These are phyloP conservation scores for Penicillium sp. DNA, from an alignment of 2,329 filamentous ascomycete genomes.

Conservation along the genomic window DNA sequence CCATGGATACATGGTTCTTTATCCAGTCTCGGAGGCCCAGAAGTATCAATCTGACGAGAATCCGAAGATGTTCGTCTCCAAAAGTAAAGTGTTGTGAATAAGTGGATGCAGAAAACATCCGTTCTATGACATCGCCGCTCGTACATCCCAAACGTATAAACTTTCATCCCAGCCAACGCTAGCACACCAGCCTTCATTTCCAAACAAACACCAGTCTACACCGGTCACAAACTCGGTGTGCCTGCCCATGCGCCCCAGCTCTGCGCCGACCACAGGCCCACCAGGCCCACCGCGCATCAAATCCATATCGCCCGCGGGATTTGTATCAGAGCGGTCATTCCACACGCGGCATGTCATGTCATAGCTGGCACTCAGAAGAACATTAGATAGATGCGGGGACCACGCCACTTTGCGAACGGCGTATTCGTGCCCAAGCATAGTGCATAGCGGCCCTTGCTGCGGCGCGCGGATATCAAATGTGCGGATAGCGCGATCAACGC, in stretches of 20 bases:
- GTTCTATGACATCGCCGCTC: conserved; percentile 57
- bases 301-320: conserved; percentile 36
- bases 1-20: too few relatives aligned
- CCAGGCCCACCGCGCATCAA: conserved; percentile 42
- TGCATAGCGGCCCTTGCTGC: conserved; percentile 67
- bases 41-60: background rate
- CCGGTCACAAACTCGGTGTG: conserved; percentile 97
- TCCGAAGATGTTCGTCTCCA: background rate
- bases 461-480: conserved; percentile 88
- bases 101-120: background rate
- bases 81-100: conserved; percentile 17
- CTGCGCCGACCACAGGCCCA: conserved; percentile 58
- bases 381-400: conserved; percentile 90
- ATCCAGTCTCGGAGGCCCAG: background rate
- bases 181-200: conserved; percentile 91
- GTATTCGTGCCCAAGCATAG: conserved; percentile 86
- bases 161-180: conserved; percentile 93
- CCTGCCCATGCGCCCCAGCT: conserved; percentile 83
- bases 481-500: conserved; percentile 83
- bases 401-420: conserved; percentile 83
- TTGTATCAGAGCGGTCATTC: conserved; percentile 70
- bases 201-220: conserved; percentile 97
- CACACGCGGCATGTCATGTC: conserved; percentile 97
- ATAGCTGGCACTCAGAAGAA: conserved; percentile 87
- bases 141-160: conserved; percentile 89